A percentile compares a stretch with the other conserved stretches of the same genome.
phyloP scores from a whole-genome alignment of 306 rosid genomes.

The Hippophae tibetana region DNA sequence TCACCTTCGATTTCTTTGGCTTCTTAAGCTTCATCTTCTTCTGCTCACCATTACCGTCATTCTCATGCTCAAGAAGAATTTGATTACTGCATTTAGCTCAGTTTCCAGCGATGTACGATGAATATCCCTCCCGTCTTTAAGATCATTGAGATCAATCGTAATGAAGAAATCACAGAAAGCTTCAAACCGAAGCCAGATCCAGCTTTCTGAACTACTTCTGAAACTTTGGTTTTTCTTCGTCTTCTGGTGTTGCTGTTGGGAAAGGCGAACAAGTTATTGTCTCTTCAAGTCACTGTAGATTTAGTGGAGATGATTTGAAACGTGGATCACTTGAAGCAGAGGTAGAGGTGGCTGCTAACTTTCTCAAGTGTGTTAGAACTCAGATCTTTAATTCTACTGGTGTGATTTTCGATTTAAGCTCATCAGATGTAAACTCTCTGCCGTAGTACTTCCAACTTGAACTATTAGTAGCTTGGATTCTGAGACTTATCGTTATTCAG shows the following conservation, averaged over 20 bases:
- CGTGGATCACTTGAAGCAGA: constrained; percentile 25
- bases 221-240: background rate
- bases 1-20: too few relatives aligned
- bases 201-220: background rate
- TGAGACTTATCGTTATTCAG: constrained; percentile 6
- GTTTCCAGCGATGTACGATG: background rate
- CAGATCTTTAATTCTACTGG: constrained; percentile 22
- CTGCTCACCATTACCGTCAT: too few relatives aligned
- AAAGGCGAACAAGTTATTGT: background rate
- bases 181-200: background rate
- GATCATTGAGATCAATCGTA: background rate
- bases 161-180: background rate
- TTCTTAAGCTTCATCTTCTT: too few relatives aligned
- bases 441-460: constrained; percentile 7
- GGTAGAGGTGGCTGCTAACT: constrained; percentile 18
- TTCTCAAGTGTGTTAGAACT: constrained; percentile 19
- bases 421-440: constrained; percentile 10
- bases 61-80: constrained; percentile 14
- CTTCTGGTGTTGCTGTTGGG: background rate
- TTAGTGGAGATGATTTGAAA: background rate
- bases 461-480: constrained; percentile 1
- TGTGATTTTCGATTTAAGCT: constrained; percentile 29
- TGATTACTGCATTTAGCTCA: constrained; percentile 12
- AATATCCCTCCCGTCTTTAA: background rate
- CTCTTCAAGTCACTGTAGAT: background rate